Conservation (phyloP, 2,329 filamentous ascomycete species). For the Fusarium guadeloupense region DNA sequence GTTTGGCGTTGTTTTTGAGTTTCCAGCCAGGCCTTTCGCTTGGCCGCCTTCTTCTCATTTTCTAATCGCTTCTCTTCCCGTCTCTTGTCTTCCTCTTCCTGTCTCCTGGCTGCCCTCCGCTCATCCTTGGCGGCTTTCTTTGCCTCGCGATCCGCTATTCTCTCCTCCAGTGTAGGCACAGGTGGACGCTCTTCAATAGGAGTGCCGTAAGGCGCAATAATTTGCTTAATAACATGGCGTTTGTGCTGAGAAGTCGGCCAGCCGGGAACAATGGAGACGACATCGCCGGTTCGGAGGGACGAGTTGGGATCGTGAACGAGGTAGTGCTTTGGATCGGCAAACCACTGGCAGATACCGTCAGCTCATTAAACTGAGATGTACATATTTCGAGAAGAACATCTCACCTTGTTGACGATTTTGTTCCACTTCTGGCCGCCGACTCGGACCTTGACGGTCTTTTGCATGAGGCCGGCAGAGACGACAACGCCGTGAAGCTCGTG, state of each 20-base stretch:
- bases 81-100: slow-evolving; percentile 35
- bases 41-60: slow-evolving; percentile 38
- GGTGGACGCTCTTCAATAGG: slow-evolving; percentile 71
- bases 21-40: slow-evolving; percentile 38
- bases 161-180: slow-evolving; percentile 71
- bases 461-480: slow-evolving; percentile 79
- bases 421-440: slow-evolving; percentile 79
- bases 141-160: slow-evolving; percentile 62
- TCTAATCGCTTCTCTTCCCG: slow-evolving; percentile 42
- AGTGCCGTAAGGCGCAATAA: slow-evolving; percentile 74
- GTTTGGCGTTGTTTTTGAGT: slow-evolving; percentile 29
- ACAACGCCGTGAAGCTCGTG: slow-evolving; percentile 73
- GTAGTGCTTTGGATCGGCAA: slow-evolving; percentile 69
- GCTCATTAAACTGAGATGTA: background rate
- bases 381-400: slow-evolving; percentile 1
- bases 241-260: slow-evolving; percentile 73
- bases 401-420: slow-evolving; percentile 75
- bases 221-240: slow-evolving; percentile 77
- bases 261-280: slow-evolving; percentile 74
- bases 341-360: slow-evolving; percentile 54
- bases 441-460: slow-evolving; percentile 81
- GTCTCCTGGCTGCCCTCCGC: slow-evolving; percentile 54
- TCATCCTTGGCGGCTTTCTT: slow-evolving; percentile 67
- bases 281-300: slow-evolving; percentile 77
- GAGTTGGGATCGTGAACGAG: slow-evolving; percentile 82